Base-by-base conservation (phyloP, 805 yeast species). In the Pichia deserticola region DNA sequence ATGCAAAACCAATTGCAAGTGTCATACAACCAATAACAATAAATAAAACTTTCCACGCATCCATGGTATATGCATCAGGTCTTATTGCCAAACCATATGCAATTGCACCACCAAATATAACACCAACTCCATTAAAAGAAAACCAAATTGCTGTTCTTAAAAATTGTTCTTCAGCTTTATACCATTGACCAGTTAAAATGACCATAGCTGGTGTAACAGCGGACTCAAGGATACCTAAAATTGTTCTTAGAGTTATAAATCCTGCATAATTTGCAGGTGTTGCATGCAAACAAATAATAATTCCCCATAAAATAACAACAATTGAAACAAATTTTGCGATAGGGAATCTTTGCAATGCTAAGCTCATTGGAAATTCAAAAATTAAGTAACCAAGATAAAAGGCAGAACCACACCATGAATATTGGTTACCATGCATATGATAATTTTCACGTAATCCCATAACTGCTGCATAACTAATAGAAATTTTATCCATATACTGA, bases 401-500 rank as follows among this genome's bases (percentile, higher is more conserved):
- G 3, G 53, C 43, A 8, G 52, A 45, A 62, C 55, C 54, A 61
- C 53, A 33, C 64, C 73, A 60, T 46, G 67, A 40, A 52, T 68
- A 61, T 57, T 58, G 59, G 1, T 58, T 54, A 4, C 79, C 78
- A 32, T 54, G 44, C 81, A 82, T 76, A 28, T 71, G 58, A 50
- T 78, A 61, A 52, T 78, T 82, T 3, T 60, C 59, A 48, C 72
- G 60, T 25, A 82, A 57, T 2, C 86, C 86, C 73, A 80, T 59
- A 48, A 82, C 71, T 1, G 85, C 72, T 0, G 86, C 84, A 49
- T 72, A 74, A 25, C 78, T 68, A 45, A 69, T 72, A 5, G 84
- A 66, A 25, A 68, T 63, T 60, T 82, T 82, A 64, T 82, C 88
- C 81, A 82, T 76, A 55, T 70, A 77, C 61, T 80, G 85, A 15